Evolutionary conservation across 208 protist species (phyloP).

Genomic region (Leptomonas pyrrhocoris): DNA sequence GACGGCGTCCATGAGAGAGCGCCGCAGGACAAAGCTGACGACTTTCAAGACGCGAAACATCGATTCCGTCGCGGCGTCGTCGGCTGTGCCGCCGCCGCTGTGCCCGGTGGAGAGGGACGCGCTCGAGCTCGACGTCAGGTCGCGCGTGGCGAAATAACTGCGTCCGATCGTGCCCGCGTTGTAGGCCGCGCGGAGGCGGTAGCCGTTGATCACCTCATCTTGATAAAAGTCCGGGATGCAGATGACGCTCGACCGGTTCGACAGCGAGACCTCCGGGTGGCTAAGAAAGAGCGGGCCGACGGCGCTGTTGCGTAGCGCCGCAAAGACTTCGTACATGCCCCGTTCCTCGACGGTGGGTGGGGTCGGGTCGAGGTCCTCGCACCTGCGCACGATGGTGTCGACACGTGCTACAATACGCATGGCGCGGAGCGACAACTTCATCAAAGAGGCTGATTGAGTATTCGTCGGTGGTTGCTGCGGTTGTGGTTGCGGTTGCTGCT

Average conservation of each 20-base stretch:
- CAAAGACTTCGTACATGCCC: conserved; percentile 56
- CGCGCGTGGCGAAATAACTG: conserved; percentile 58
- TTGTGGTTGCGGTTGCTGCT: conserved; percentile 7
- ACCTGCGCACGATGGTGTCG: conserved; percentile 52
- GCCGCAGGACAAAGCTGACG: conserved; percentile 72
- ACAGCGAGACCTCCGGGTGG: conserved; percentile 79
- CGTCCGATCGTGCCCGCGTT: conserved; percentile 73
- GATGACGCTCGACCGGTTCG: conserved; percentile 75
- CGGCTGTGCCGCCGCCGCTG: background rate
- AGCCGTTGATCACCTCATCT: conserved; percentile 62
- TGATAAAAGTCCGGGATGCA: conserved; percentile 63
- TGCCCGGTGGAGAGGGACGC: conserved; percentile 3
- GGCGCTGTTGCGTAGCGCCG: conserved; percentile 45
- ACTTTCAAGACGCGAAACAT: conserved; percentile 64
- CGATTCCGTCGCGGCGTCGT: conserved; percentile 10
- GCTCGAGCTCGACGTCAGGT: conserved; percentile 5
- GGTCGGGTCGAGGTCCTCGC: conserved; percentile 29
- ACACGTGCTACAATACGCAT: conserved; percentile 38
- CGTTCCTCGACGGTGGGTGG: conserved; percentile 39
- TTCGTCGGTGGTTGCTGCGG: background rate
- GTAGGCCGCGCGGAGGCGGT: conserved; percentile 49
- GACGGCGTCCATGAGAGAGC: conserved; percentile 44
- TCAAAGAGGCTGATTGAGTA: background rate
- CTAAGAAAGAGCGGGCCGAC: conserved; percentile 62
- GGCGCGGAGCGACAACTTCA: conserved; percentile 35